These are phyloP conservation scores for Tolypocladium sp. DNA, from an alignment of 2,329 filamentous ascomycete genomes.

Conservation along the genomic window DNA sequence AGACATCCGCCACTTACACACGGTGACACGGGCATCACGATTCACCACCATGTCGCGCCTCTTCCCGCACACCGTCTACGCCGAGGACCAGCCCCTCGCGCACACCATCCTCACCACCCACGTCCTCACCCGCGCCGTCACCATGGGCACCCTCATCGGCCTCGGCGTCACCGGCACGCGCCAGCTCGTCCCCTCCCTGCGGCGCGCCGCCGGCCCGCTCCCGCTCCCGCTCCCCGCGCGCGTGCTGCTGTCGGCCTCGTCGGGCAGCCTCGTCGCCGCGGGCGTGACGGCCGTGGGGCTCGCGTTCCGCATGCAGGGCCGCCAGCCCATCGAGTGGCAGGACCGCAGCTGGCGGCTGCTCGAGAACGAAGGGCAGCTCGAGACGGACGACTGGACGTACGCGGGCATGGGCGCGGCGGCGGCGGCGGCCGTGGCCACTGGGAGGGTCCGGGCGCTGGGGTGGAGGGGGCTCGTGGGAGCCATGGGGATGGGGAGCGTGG, in stretches of 20 bases:
- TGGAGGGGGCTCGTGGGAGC: slow-evolving; percentile 34
- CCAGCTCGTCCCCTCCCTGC: slow-evolving; percentile 17
- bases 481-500: slow-evolving; percentile 36
- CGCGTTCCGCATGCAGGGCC: slow-evolving; percentile 41
- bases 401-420: slow-evolving; percentile 28
- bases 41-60: slow-evolving; percentile 41
- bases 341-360: slow-evolving; percentile 54
- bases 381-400: slow-evolving; percentile 47
- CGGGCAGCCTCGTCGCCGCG: slow-evolving; percentile 34
- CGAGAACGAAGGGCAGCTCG: slow-evolving; percentile 46
- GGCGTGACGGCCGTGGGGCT: slow-evolving; percentile 34
- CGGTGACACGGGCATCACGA: background rate
- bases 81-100: slow-evolving; percentile 52
- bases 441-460: slow-evolving; percentile 17
- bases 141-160: slow-evolving; percentile 41
- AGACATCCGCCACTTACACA: background rate
- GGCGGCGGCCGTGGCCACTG: slow-evolving; percentile 20
- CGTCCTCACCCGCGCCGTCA: slow-evolving; percentile 46
- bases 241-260: slow-evolving; percentile 36
- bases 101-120: slow-evolving; percentile 49
- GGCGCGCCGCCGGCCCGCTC: slow-evolving; percentile 16
- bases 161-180: slow-evolving; percentile 26
- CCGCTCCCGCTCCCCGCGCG: slow-evolving; percentile 17
- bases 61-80: slow-evolving; percentile 45
- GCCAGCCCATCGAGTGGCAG: slow-evolving; percentile 53